Evolutionary conservation across 2,329 filamentous ascomycete species (phyloP).

Genomic region (Hypomyces rosellus): DNA sequence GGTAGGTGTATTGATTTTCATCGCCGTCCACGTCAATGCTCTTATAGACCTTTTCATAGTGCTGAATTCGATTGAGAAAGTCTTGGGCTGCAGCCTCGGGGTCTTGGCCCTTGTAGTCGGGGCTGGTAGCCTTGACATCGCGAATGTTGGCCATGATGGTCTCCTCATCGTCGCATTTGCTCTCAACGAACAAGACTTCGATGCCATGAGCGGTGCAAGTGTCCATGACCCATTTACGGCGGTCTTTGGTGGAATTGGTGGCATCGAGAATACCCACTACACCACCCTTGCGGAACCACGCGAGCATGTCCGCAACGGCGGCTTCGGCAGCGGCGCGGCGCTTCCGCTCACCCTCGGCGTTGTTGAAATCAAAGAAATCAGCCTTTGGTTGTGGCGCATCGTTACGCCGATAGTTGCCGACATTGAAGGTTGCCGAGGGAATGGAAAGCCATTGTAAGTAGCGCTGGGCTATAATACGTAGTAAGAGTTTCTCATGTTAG

Average conservation of each 20-base stretch:
- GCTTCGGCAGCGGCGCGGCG: constrained; percentile 85
- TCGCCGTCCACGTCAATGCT: constrained; percentile 76
- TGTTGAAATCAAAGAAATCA: constrained; percentile 90
- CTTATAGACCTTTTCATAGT: constrained; percentile 96
- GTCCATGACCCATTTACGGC: constrained; percentile 86
- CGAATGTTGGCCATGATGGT: constrained; percentile 98
- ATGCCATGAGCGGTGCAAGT: constrained; percentile 68
- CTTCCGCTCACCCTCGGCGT: constrained; percentile 83
- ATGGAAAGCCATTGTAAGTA: constrained; percentile 98
- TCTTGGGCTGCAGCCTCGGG: constrained; percentile 85
- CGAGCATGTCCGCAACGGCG: constrained; percentile 86
- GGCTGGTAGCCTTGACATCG: constrained; percentile 93
- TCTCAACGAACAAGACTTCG: constrained; percentile 93
- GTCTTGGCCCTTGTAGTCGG: constrained; percentile 91
- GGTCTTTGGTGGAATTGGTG: constrained; percentile 88
- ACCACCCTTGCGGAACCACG: constrained; percentile 79
- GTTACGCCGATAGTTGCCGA: constrained; percentile 88
- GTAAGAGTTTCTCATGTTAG: not conserved
- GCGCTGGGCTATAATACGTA: constrained; percentile 61
- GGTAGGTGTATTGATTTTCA: constrained; percentile 82
- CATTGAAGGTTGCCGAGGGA: constrained; percentile 90
- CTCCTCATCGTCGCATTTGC: constrained; percentile 91
- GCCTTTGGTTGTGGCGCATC: constrained; percentile 85
- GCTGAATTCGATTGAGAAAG: constrained; percentile 88
- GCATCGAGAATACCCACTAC: constrained; percentile 92